phyloP scores from a whole-genome alignment of 2,329 filamentous ascomycete species.

The Aspergillus pseudonomiae region DNA sequence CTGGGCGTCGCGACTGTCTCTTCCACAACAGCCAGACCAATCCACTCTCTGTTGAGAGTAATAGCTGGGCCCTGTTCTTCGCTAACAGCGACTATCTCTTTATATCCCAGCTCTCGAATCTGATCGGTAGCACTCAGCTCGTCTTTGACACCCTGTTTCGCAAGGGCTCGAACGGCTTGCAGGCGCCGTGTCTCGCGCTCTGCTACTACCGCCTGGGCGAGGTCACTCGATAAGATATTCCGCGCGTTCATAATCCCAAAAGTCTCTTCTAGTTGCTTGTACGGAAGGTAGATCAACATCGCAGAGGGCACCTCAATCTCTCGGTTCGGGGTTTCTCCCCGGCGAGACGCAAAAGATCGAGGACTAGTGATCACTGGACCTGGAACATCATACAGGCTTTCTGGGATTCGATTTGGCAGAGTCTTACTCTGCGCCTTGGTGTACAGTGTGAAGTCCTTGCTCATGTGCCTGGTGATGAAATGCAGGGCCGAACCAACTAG shows the following conservation, averaged over 20 bases:
- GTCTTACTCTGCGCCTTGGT: constrained; percentile 24
- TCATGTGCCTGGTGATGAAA: constrained; percentile 27
- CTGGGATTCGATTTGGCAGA: constrained; percentile 31
- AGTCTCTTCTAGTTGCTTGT: constrained; percentile 21
- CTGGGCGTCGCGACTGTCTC: not conserved
- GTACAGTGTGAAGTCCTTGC: constrained; percentile 28
- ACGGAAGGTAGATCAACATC: constrained; percentile 33
- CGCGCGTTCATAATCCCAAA: constrained; percentile 24
- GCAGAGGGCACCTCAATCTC: constrained; percentile 28
- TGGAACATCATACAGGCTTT: constrained; percentile 16
- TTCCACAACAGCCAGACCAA: constrained; percentile 13
- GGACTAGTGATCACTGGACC: constrained; percentile 18
- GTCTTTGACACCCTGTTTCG: not conserved
- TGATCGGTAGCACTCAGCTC: constrained; percentile 5
- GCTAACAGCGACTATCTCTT: constrained; percentile 22
- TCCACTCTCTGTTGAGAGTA: constrained; percentile 21
- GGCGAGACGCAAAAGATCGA: constrained; percentile 20
- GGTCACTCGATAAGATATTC: constrained; percentile 15
- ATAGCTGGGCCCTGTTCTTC: not conserved
- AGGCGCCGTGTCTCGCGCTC: constrained; percentile 35
- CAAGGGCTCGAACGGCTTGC: constrained; percentile 21
- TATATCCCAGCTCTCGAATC: constrained; percentile 24
- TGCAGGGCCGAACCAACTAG: constrained; percentile 23
- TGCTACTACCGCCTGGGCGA: constrained; percentile 27
- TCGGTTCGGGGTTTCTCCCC: constrained; percentile 17